phyloP scores from a whole-genome alignment of 345 rosid species.

The Rhizophora mangle region DNA sequence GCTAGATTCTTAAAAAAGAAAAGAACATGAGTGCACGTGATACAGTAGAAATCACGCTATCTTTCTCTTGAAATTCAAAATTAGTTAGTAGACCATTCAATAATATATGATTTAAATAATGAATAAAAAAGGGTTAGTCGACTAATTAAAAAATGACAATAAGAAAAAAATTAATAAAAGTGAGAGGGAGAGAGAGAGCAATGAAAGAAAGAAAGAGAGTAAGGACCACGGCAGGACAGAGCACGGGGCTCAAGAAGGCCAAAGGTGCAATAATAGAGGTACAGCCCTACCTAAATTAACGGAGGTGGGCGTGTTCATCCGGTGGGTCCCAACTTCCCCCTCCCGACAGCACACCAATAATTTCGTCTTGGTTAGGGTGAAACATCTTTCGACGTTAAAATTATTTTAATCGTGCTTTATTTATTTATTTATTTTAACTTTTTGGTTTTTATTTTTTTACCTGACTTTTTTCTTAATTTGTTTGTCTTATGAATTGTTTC shows the following conservation, averaged over 20 bases:
- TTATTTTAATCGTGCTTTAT: no score
- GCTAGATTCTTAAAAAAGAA: neutral
- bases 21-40: neutral
- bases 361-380: neutral
- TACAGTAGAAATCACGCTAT: neutral
- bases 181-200: neutral
- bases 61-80: neutral
- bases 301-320: neutral
- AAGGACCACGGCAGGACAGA: conserved; percentile 3
- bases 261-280: neutral
- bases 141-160: no score
- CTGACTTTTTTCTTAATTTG: no score
- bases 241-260: neutral
- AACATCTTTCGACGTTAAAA: no score
- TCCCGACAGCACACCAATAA: neutral
- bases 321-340: neutral
- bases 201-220: neutral
- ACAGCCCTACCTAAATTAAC: neutral
- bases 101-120: no score
- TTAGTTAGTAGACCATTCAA: no score
- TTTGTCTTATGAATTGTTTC: no score
- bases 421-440: no score
- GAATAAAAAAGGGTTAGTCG: no score
- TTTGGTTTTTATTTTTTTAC: no score
- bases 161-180: neutral